Conservation (phyloP, 1,284 basidiomycete genomes). For the Trichosporon faecale region DNA sequence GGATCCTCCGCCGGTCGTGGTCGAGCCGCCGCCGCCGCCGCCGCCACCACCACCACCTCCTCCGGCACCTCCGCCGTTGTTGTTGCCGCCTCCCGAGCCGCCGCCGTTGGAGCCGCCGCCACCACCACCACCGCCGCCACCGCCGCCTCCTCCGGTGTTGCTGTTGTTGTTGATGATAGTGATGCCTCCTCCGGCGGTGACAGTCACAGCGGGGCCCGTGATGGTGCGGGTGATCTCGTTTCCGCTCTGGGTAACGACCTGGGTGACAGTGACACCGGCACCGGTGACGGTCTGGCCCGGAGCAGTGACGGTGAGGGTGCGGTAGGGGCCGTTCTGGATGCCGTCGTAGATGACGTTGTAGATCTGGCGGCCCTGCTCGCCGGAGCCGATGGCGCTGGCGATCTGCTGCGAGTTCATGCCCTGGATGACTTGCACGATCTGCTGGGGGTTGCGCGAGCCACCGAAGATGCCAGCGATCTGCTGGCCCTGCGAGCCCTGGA, state of each 20-base stretch:
- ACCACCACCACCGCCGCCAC: neutral
- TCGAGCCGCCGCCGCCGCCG: neutral
- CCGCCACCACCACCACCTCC: neutral
- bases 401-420: neutral
- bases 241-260: neutral
- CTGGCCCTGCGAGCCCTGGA: neutral
- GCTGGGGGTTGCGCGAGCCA: neutral
- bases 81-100: neutral
- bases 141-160: neutral
- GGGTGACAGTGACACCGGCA: neutral
- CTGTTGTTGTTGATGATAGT: slow-evolving; percentile 5
- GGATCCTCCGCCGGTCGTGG: neutral
- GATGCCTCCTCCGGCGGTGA: neutral
- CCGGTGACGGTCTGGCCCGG: neutral
- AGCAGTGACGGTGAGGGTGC: neutral
- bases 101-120: neutral
- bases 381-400: neutral
- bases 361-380: neutral
- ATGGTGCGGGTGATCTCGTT: neutral
- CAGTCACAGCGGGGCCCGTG: neutral
- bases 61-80: neutral
- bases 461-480: neutral
- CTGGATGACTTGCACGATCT: neutral
- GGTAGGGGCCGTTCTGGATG: neutral
- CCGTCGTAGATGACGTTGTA: neutral